Evolutionary conservation across 768 basidiomycete genomes (phyloP).

Genomic region (Phaeotremella skinneri): DNA sequence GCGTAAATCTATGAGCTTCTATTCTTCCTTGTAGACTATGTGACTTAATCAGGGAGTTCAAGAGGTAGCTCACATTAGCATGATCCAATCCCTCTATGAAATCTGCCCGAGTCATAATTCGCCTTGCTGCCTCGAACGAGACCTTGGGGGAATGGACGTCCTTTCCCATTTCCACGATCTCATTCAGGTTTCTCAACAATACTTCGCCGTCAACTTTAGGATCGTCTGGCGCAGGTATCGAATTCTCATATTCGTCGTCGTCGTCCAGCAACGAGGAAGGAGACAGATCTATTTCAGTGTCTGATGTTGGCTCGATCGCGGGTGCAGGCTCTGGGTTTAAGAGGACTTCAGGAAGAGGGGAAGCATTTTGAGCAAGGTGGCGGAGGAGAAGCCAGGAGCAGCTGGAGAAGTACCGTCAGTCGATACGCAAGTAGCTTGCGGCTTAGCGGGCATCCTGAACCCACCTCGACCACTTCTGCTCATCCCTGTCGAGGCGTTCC

Average conservation of each 20-base stretch:
- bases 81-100: constrained; percentile 62
- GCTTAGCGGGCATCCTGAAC: constrained; percentile 33
- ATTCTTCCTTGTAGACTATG: neutral
- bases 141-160: constrained; percentile 26
- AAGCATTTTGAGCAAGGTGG: constrained; percentile 62
- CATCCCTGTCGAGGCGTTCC: constrained; percentile 75
- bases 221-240: constrained; percentile 7
- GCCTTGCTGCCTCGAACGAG: constrained; percentile 64
- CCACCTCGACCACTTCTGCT: constrained; percentile 56
- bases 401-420: too few species aligned
- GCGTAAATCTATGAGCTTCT: constrained; percentile 50
- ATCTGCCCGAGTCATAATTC: constrained; percentile 81
- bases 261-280: constrained; percentile 64
- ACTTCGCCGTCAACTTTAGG: neutral
- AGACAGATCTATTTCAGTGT: constrained; percentile 57
- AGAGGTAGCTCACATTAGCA: constrained; percentile 53
- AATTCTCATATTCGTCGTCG: constrained; percentile 5
- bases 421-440: too few species aligned
- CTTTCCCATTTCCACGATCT: constrained; percentile 10
- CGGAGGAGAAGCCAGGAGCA: constrained; percentile 76
- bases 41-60: constrained; percentile 1
- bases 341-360: constrained; percentile 21
- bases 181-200: constrained; percentile 4
- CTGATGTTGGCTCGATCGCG: constrained; percentile 34
- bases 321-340: constrained; percentile 6